Percentiles rank a stretch among this genome's conserved stretches.
Conservation (phyloP, 225 moss, liverwort and hornwort species). For the Rhytidiadelphus loreus region DNA sequence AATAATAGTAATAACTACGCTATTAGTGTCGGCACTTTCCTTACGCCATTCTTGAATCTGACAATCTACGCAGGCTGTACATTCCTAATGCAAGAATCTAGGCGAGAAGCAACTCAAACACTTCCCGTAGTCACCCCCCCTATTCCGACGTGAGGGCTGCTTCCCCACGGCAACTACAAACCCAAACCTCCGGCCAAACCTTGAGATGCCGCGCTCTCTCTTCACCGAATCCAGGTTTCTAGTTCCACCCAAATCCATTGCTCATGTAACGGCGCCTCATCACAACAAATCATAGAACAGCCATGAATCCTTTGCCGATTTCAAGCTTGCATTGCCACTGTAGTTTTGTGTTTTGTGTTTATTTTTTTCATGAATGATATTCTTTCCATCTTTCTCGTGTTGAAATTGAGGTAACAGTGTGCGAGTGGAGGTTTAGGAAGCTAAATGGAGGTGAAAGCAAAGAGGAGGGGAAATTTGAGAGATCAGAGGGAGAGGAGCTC, state of each 20-base stretch:
- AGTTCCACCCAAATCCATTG: not conserved
- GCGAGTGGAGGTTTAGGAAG: not conserved
- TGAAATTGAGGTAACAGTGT: not conserved
- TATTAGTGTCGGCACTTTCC: not conserved
- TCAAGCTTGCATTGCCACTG: not conserved
- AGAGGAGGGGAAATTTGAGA: not conserved
- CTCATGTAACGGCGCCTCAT: not conserved
- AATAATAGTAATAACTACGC: too few species aligned
- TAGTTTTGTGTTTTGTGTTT: not conserved
- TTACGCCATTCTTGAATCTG: not conserved
- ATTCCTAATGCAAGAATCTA: not conserved
- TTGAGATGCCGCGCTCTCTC: not conserved
- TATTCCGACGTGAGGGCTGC: not conserved
- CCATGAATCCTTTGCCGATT: not conserved
- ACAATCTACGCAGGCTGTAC: not conserved
- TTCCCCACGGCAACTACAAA: not conserved
- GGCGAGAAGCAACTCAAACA: not conserved
- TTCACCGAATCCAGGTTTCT: not conserved
- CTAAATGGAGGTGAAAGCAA: not conserved
- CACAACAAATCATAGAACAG: not conserved
- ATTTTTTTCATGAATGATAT: not conserved
- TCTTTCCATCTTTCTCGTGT: not conserved
- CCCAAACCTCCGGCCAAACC: not conserved
- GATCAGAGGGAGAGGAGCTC: not conserved
- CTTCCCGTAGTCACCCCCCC: not conserved